Conservation (phyloP, 139 green algal species). For the Picochlorum sp. region DNA sequence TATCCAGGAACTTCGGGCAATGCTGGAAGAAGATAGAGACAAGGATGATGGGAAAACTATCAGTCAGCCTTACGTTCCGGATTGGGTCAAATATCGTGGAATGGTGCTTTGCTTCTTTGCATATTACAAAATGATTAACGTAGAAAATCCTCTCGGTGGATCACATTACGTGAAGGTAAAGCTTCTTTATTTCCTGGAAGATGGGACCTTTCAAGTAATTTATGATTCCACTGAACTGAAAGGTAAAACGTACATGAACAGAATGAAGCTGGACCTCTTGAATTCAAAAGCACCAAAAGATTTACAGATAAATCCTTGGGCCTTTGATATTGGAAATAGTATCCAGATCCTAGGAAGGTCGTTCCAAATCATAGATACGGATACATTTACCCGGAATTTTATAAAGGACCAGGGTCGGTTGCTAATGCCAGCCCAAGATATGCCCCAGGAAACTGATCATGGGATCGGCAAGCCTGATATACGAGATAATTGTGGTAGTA, state of each 20-base stretch:
- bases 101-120: slow-evolving; percentile 87
- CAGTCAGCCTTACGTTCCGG: neutral
- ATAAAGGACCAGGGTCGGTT: neutral
- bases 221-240: neutral
- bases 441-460: slow-evolving; percentile 32
- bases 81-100: neutral
- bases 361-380: slow-evolving; percentile 65
- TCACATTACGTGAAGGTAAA: slow-evolving; percentile 66
- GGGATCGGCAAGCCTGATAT: slow-evolving; percentile 14
- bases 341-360: slow-evolving; percentile 60
- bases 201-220: slow-evolving; percentile 74
- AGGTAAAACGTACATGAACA: neutral
- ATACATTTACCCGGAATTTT: slow-evolving; percentile 66
- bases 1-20: neutral
- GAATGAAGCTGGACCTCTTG: neutral
- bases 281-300: no score
- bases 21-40: neutral
- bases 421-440: slow-evolving; percentile 26
- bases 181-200: slow-evolving; percentile 82
- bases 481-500: neutral
- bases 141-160: slow-evolving; percentile 62
- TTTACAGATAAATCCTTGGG: no score
- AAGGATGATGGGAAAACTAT: neutral
- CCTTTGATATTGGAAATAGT: slow-evolving; percentile 40
- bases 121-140: slow-evolving; percentile 80